phyloP scores from a whole-genome alignment of 2,329 filamentous ascomycete genomes.

The Calonectria hawksworthii region DNA sequence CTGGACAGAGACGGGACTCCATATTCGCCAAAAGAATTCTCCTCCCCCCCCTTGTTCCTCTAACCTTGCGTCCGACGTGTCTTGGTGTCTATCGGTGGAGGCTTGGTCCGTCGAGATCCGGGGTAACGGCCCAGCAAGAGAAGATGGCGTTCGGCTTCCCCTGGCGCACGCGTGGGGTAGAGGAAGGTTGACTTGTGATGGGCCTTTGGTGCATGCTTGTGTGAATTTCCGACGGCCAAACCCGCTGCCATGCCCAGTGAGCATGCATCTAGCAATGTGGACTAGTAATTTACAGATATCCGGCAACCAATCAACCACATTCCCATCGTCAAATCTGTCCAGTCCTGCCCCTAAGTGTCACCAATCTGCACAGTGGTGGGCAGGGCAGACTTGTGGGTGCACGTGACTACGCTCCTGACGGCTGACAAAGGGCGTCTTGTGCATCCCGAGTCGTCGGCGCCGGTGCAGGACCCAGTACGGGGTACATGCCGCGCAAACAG shows the following conservation, averaged over 20 bases:
- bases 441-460: slow-evolving; percentile 36
- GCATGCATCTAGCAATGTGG: neutral
- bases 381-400: neutral
- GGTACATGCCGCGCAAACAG: slow-evolving; percentile 36
- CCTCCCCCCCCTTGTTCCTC: slow-evolving; percentile 11
- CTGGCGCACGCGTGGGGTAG: slow-evolving; percentile 25
- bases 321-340: neutral
- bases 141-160: slow-evolving; percentile 23
- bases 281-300: neutral
- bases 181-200: neutral
- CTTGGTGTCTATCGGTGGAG: slow-evolving; percentile 24
- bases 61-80: neutral
- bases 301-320: neutral
- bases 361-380: neutral
- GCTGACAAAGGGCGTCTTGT: slow-evolving; percentile 32
- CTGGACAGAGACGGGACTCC: slow-evolving; percentile 1
- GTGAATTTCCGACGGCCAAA: neutral
- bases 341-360: neutral
- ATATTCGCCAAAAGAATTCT: neutral
- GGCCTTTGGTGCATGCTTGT: neutral
- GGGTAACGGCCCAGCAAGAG: slow-evolving; percentile 25
- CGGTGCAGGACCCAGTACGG: slow-evolving; percentile 36
- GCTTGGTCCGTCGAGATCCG: slow-evolving; percentile 21
- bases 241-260: neutral
- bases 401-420: slow-evolving; percentile 28